Base-by-base conservation (phyloP, 2,329 filamentous ascomycete species). In the Drechslerella dactyloides region DNA sequence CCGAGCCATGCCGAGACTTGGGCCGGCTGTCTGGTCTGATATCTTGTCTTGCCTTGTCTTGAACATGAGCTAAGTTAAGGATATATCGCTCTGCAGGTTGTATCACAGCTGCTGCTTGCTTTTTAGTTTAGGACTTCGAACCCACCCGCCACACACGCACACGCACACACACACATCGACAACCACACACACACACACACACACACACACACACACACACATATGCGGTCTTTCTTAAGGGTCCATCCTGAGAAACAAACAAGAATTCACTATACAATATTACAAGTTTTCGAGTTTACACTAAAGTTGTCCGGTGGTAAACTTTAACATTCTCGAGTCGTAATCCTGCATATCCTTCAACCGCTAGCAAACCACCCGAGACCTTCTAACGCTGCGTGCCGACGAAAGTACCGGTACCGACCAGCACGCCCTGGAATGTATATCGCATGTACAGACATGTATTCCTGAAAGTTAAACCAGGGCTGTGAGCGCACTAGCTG, bases 1-100 rank as follows among this genome's bases (percentile, higher is more conserved):
- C 44, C 44, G 44, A 23, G 15, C 44, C 15, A 48, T 48, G 44
- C 44, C 44, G 44, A 23, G 44, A 48, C 44, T 48, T 42, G 37
- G 37, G 37, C 37, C n/a, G 37, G 37, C 37, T 15, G 37, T 42
- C 37, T 19, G n/a, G 44, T 48, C 44, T 48, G 44, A 48, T 48
- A 48, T 48, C 44, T 15, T 48, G 44, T 48, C 44, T 48, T 48
- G 17, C 44, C 19, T 19, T 48, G n/a, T 48, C n/a, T 48, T 23
- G 44, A 33, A 33, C 27, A 33, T 33, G 27, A 48, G 44, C 44
- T 48, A 48, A 48, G 44, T 48, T 48, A 21, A 21, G 44, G 17
- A 48, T 11, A 48, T 48, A 48, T 48, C 44, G 44, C 44, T 19
- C 44, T 48, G 44, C 44, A 48, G 15, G 13, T 21, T 5, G 5